Conservation (phyloP, 2,329 filamentous ascomycete species). For the Bertia moriformis region DNA sequence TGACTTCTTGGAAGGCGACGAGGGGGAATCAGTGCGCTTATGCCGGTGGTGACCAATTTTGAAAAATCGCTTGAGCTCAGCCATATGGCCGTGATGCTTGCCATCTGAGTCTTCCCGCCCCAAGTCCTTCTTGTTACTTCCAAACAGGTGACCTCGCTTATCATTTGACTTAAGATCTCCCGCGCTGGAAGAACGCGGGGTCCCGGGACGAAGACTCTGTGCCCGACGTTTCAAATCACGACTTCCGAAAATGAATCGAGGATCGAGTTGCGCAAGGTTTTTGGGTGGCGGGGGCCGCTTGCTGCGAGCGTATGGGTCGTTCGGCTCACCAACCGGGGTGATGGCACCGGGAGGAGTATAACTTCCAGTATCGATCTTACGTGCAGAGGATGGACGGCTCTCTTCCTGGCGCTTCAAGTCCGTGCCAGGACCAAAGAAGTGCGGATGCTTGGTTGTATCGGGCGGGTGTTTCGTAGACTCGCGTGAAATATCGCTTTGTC, state of each 20-base stretch:
- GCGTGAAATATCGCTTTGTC: neutral
- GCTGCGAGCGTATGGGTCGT: conserved; percentile 77
- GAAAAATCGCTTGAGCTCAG: conserved; percentile 93
- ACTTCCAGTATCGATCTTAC: too few species aligned
- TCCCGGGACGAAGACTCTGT: conserved; percentile 13
- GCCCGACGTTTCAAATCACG: conserved; percentile 20
- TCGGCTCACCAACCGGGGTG: conserved; percentile 63
- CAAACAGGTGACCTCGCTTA: conserved; percentile 33
- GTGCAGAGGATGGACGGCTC: conserved; percentile 44
- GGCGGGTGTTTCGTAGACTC: too few species aligned
- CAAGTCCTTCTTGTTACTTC: conserved; percentile 29
- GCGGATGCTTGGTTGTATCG: conserved; percentile 8
- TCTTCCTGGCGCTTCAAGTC: conserved; percentile 40
- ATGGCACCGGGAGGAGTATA: conserved; percentile 60
- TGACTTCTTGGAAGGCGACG: conserved; percentile 27
- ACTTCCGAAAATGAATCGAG: conserved; percentile 63
- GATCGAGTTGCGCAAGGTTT: conserved; percentile 55
- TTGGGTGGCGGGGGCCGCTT: conserved; percentile 59
- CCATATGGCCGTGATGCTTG: conserved; percentile 65
- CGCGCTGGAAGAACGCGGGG: conserved; percentile 2
- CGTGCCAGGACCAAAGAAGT: conserved; percentile 34
- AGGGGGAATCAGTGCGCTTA: conserved; percentile 53
- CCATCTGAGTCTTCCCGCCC: conserved; percentile 25
- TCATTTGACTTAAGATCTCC: conserved; percentile 20
- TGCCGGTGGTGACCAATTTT: conserved; percentile 62